These are phyloP conservation scores for Pterulicium gracile DNA, from an alignment of 1,284 basidiomycete genomes.

Conservation along the genomic window DNA sequence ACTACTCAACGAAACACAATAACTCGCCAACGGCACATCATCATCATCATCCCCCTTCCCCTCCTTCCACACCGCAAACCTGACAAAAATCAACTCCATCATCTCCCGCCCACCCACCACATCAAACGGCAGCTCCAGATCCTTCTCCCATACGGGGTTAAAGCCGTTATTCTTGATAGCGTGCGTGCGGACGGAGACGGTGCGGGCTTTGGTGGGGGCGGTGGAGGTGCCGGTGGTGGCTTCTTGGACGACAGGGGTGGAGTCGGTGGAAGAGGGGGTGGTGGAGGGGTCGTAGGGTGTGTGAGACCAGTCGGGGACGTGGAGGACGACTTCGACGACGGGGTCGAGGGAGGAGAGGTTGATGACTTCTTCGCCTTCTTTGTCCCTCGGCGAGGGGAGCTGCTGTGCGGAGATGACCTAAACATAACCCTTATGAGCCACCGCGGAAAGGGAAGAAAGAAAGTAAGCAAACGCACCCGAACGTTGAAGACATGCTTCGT, in stretches of 20 bases:
- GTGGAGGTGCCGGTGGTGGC: background rate
- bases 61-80: slow-evolving; percentile 58
- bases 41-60: slow-evolving; percentile 38
- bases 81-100: slow-evolving; percentile 71
- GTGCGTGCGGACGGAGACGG: slow-evolving; percentile 38
- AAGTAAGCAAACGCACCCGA: slow-evolving; percentile 27
- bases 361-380: slow-evolving; percentile 47
- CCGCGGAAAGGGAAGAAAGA: background rate
- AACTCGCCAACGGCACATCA: slow-evolving; percentile 55
- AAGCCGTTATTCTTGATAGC: slow-evolving; percentile 75
- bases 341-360: slow-evolving; percentile 60
- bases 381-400: slow-evolving; percentile 68
- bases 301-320: slow-evolving; percentile 60
- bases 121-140: slow-evolving; percentile 54
- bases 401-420: slow-evolving; percentile 86
- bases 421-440: background rate
- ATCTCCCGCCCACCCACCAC: slow-evolving; percentile 50
- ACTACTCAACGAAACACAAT: slow-evolving; percentile 55
- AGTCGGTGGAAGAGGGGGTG: background rate
- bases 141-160: slow-evolving; percentile 78
- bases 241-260: background rate
- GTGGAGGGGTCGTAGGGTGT: slow-evolving; percentile 7
- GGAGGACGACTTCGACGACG: slow-evolving; percentile 68
- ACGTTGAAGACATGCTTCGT: slow-evolving; percentile 58
- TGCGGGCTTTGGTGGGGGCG: slow-evolving; percentile 9